phyloP scores from a whole-genome alignment of 441 rosid species.

The Adansonia rubrostipa region DNA sequence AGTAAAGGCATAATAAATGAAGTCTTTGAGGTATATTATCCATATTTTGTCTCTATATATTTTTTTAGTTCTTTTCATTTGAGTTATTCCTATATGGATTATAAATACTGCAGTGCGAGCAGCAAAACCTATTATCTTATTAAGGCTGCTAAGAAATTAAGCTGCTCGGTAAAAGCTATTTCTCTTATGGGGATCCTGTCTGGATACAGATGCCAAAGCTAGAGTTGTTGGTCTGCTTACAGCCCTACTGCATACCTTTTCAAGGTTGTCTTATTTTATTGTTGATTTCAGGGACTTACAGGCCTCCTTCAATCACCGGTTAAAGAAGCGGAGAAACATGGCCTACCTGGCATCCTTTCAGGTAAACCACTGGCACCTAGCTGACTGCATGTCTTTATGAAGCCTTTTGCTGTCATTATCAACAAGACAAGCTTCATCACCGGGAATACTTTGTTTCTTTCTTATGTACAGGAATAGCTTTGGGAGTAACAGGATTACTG shows the following conservation, averaged over 20 bases:
- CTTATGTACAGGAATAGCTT: constrained; percentile 67
- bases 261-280: constrained; percentile 16
- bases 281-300: constrained; percentile 78
- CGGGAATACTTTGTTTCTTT: constrained; percentile 20
- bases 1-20: constrained; percentile 94
- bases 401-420: neutral
- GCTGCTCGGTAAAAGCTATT: neutral
- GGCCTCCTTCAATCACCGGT: constrained; percentile 96
- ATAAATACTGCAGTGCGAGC: constrained; percentile 1
- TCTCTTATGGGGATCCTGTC: constrained; percentile 4
- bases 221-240: neutral
- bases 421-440: neutral
- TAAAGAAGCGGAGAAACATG: constrained; percentile 89
- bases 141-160: neutral
- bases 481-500: constrained; percentile 92
- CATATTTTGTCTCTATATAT: constrained; percentile 37
- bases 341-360: constrained; percentile 96
- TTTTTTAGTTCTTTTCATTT: constrained; percentile 17
- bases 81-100: neutral
- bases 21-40: constrained; percentile 80
- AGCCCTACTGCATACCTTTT: neutral
- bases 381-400: constrained; percentile 1
- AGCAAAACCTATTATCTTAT: neutral
- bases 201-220: neutral
- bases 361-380: constrained; percentile 47